Percentiles rank a stretch among this genome's conserved stretches.
These are phyloP conservation scores for Eutrema heterophyllum DNA, from an alignment of 345 rosid species.

Conservation along the genomic window DNA sequence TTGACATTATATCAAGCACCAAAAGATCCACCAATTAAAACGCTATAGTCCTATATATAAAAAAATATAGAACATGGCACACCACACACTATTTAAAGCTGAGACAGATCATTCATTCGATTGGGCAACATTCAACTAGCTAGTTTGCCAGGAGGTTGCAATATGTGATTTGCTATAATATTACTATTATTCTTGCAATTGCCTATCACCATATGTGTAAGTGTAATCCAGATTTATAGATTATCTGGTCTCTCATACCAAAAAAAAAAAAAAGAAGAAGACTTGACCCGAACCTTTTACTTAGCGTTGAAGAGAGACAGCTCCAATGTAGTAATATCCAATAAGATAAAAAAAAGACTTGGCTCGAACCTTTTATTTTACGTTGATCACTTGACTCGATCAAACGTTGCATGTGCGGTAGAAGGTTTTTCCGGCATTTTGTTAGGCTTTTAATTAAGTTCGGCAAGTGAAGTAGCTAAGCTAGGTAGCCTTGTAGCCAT, in stretches of 20 bases:
- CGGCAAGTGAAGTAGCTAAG: conserved; percentile 13
- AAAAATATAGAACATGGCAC: conserved; percentile 18
- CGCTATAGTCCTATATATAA: background rate
- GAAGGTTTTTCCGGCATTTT: conserved; percentile 7
- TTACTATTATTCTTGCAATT: background rate
- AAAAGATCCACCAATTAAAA: background rate
- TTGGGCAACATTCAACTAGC: background rate
- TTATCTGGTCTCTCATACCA: no score
- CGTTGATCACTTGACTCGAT: background rate
- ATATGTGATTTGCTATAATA: conserved; percentile 4
- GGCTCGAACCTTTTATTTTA: background rate
- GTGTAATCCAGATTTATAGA: background rate
- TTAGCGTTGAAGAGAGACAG: background rate
- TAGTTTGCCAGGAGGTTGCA: conserved; percentile 21
- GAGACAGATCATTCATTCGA: background rate
- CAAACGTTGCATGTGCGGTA: conserved; percentile 17
- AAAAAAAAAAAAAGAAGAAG: no score
- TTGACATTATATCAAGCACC: background rate
- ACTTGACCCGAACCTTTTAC: no score
- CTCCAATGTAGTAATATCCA: background rate
- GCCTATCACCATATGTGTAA: background rate
- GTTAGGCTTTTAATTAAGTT: conserved; percentile 27
- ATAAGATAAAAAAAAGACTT: background rate
- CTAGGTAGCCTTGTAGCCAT: conserved; percentile 17
- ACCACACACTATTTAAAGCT: conserved; percentile 13